Conservation (phyloP, 306 rosid species). For the Dalbergia cultrata region DNA sequence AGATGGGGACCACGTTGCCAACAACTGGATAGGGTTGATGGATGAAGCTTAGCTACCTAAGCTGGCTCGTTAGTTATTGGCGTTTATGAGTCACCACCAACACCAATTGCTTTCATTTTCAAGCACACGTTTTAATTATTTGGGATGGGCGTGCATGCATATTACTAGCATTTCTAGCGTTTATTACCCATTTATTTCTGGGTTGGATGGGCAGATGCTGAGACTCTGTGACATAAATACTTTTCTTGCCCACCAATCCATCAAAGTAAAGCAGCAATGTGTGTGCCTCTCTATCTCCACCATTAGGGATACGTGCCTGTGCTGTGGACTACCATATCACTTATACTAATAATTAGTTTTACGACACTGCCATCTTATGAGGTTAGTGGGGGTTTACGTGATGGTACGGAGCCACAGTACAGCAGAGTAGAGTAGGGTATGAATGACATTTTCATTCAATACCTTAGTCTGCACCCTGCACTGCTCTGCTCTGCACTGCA, state of each 20-base stretch:
- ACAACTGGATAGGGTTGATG: constrained; percentile 32
- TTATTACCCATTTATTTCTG: background rate
- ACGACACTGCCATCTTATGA: too few species aligned
- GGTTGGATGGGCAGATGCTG: background rate
- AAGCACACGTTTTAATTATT: background rate
- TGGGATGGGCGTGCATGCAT: constrained; percentile 16
- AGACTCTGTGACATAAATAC: background rate
- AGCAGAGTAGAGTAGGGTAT: constrained; percentile 2
- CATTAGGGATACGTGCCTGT: too few species aligned
- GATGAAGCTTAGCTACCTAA: background rate
- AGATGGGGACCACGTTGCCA: constrained; percentile 49
- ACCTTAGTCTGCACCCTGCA: too few species aligned
- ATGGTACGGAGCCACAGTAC: constrained; percentile 1
- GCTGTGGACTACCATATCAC: too few species aligned
- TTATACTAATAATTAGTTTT: too few species aligned
- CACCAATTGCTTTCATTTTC: constrained; percentile 10
- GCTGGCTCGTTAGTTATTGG: constrained; percentile 39
- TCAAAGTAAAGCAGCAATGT: background rate
- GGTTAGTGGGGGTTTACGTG: constrained; percentile 2
- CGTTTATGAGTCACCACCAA: background rate
- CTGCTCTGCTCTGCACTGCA: background rate
- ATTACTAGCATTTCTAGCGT: background rate
- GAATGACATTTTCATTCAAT: background rate
- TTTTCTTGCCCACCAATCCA: background rate
- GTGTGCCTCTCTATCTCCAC: too few species aligned